A percentile compares a stretch with the other conserved stretches of the same genome.
Conservation (phyloP, 306 rosid genomes). For the Lagenaria siceraria region DNA sequence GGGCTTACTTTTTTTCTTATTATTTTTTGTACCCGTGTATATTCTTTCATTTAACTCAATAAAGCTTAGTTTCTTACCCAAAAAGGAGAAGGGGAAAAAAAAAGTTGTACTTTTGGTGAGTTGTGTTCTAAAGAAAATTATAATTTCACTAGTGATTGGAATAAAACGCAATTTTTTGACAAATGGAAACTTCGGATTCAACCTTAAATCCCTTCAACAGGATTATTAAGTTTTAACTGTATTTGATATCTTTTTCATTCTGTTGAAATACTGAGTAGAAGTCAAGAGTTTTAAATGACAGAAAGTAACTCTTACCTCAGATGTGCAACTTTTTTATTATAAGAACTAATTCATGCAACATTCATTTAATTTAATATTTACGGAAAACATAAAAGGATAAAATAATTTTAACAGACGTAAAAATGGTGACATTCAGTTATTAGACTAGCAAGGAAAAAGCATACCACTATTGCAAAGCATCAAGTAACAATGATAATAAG, state of each 20-base stretch:
- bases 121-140: neutral
- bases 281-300: neutral
- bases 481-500: constrained; percentile 86
- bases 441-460: neutral
- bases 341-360: no score
- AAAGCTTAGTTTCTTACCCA: neutral
- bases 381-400: neutral
- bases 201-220: neutral
- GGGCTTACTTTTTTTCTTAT: no score
- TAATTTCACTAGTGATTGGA: neutral
- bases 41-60: neutral
- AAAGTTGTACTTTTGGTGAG: neutral
- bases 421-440: neutral
- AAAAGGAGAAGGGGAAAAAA: no score
- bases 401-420: neutral
- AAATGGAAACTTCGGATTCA: neutral
- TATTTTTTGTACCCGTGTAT: neutral
- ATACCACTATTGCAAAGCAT: constrained; percentile 67
- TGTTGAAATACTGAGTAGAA: neutral
- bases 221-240: neutral
- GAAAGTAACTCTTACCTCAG: neutral
- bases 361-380: no score
- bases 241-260: neutral
- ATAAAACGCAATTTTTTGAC: neutral
- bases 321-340: neutral